A percentile compares a stretch with the other conserved stretches of the same genome.
These are phyloP conservation scores for Fallopia convolvulus DNA, from an alignment of 148 eudicot genomes.

Conservation along the genomic window DNA sequence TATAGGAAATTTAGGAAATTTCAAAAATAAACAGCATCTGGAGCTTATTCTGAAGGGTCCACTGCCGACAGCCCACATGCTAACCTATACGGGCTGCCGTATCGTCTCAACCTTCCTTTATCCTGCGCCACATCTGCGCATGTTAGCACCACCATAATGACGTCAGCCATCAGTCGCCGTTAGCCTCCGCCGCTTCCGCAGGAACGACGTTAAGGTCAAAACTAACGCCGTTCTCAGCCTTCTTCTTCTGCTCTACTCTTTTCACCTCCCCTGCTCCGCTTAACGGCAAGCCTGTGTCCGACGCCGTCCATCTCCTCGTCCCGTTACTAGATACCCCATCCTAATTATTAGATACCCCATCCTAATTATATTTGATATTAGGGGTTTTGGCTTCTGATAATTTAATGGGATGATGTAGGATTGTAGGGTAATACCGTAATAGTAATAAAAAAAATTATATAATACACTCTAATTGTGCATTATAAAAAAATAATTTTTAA, in stretches of 20 bases:
- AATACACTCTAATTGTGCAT: no score
- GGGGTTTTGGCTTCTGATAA: no score
- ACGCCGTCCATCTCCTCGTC: background rate
- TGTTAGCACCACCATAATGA: background rate
- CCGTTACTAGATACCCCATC: background rate
- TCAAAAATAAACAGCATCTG: background rate
- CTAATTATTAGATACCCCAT: no score
- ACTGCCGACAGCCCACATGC: conserved; percentile 1
- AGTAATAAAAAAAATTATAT: no score
- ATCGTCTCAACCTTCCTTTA: background rate
- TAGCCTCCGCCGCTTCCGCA: background rate
- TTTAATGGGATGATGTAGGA: no score
- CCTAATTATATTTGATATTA: no score
- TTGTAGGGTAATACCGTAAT: no score
- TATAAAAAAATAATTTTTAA: no score
- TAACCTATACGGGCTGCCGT: background rate
- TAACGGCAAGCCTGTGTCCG: background rate
- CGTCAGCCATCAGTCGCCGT: background rate
- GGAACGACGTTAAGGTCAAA: conserved; percentile 7
- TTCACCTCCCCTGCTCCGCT: background rate
- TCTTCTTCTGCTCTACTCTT: no score
- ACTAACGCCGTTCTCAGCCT: background rate
- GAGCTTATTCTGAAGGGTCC: background rate
- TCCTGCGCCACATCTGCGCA: background rate
- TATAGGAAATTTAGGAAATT: background rate